Evolutionary conservation across 108 stramenopile genomes (phyloP).

Genomic region (Nitzschia palea): DNA sequence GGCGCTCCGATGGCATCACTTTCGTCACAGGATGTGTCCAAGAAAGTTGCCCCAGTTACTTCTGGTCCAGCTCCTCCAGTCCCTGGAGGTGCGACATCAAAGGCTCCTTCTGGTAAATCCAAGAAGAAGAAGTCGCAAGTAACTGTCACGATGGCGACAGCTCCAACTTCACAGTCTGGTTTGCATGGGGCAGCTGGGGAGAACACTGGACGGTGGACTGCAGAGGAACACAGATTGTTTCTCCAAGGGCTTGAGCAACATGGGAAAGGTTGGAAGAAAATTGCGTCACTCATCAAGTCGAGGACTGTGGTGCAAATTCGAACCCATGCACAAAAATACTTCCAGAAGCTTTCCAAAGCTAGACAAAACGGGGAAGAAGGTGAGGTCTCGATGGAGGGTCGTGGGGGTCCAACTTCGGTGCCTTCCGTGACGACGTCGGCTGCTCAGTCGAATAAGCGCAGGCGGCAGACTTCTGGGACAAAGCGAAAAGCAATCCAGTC

Average conservation of each 20-base stretch:
- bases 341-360: slow-evolving; percentile 97
- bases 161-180: slow-evolving; percentile 27
- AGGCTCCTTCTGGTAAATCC: slow-evolving; percentile 23
- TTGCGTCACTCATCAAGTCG: slow-evolving; percentile 88
- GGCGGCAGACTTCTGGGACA: slow-evolving; percentile 63
- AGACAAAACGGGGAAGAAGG: slow-evolving; percentile 81
- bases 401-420: slow-evolving; percentile 37
- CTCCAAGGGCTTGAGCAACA: slow-evolving; percentile 91
- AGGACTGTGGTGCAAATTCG: slow-evolving; percentile 97
- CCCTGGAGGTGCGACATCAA: neutral
- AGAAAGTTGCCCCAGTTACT: neutral
- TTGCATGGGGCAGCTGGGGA: slow-evolving; percentile 44
- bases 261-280: slow-evolving; percentile 96
- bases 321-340: slow-evolving; percentile 99
- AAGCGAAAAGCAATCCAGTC: slow-evolving; percentile 81
- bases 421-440: slow-evolving; percentile 25
- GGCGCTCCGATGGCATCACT: neutral
- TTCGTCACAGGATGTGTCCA: neutral
- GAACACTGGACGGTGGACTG: slow-evolving; percentile 97
- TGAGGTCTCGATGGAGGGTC: slow-evolving; percentile 61
- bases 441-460: slow-evolving; percentile 39
- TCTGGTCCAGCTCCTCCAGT: neutral
- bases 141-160: slow-evolving; percentile 43
- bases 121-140: slow-evolving; percentile 47
- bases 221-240: slow-evolving; percentile 94